Conservation (phyloP, 2,329 filamentous ascomycete species). For the Ustulina deusta region DNA sequence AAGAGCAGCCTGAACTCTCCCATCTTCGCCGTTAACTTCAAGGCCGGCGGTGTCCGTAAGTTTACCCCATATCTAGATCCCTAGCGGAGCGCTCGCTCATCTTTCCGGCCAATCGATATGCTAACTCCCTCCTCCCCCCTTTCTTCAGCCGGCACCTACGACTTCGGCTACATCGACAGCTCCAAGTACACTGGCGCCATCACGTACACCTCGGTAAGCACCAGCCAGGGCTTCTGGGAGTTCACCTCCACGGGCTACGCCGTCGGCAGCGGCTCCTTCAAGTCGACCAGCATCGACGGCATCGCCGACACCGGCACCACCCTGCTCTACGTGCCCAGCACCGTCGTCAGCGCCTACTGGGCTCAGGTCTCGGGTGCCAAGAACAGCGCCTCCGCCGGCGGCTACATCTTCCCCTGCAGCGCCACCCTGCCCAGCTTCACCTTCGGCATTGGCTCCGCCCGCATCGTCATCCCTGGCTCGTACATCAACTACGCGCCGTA, state of each 20-base stretch:
- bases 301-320: slow-evolving; percentile 73
- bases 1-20: slow-evolving; percentile 40
- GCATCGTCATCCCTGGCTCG: slow-evolving; percentile 62
- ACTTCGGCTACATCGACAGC: slow-evolving; percentile 53
- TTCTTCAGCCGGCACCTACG: slow-evolving; percentile 49
- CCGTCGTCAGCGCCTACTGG: slow-evolving; percentile 65
- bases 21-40: slow-evolving; percentile 48
- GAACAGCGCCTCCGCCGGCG: slow-evolving; percentile 55
- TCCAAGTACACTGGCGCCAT: slow-evolving; percentile 47
- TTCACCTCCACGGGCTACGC: slow-evolving; percentile 49
- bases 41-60: slow-evolving; percentile 41
- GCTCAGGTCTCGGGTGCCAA: slow-evolving; percentile 58
- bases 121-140: slow-evolving; percentile 11
- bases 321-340: slow-evolving; percentile 59
- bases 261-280: slow-evolving; percentile 44
- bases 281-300: slow-evolving; percentile 50
- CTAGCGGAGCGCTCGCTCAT: neutral
- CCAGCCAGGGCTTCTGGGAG: slow-evolving; percentile 51
- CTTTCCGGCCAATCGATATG: neutral
- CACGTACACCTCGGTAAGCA: slow-evolving; percentile 48
- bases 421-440: slow-evolving; percentile 61
- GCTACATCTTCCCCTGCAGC: slow-evolving; percentile 65
- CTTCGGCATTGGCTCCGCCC: slow-evolving; percentile 62
- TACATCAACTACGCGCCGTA: slow-evolving; percentile 63
- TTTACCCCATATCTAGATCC: neutral